Base-by-base conservation (phyloP, 768 basidiomycete genomes). In the Boletus tylopilopsis region DNA sequence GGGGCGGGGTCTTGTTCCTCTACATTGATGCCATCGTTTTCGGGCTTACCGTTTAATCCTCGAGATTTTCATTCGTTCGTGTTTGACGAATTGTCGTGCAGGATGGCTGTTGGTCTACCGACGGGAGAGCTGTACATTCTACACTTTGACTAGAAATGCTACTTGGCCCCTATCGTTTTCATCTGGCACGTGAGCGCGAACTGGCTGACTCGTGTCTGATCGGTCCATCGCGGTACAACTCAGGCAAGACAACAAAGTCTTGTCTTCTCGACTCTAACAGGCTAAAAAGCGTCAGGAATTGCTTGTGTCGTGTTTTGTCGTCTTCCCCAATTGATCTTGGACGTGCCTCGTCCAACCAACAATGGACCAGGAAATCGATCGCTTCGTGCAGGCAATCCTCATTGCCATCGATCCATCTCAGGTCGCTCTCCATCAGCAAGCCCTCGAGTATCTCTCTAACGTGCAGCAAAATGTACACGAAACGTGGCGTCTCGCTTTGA, bases 371-470 rank as follows among this genome's bases (percentile, higher is more conserved):
- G 82, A 87, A 72, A 75, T 86, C 59, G 80, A 85, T 57, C 85
- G 81, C 65, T 75, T 89, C 55, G 82, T 88, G 16, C 87, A 85
- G 71, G 94, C 94, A 41, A 92, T 94, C 69, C 73, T 79, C 64
- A 86, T 95, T 71, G 94, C 93, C 43, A 87, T 87, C 52, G 86
- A 93, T 73, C 87, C 85, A 46, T 72, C 75, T 13, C 87, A 84
- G 67, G 74, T 72, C 47, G 66, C 78, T 23, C 71, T 95, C 29
- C 90, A 94, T 69, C 86, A 84, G 50, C 86, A 94, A 67, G 94
- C 94, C 29, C 75, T 96, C 58, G 82, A 85, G 48, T 97, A 88
- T 67, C 75, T 97, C 27, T 77, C 81, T 24, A 80, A 76, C 48
- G 76, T 96, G 54, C 87, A 90, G 60, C 81, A 84, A 66, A 88